phyloP scores from a whole-genome alignment of 768 basidiomycete species.

The Leucocoprinus leucothites region DNA sequence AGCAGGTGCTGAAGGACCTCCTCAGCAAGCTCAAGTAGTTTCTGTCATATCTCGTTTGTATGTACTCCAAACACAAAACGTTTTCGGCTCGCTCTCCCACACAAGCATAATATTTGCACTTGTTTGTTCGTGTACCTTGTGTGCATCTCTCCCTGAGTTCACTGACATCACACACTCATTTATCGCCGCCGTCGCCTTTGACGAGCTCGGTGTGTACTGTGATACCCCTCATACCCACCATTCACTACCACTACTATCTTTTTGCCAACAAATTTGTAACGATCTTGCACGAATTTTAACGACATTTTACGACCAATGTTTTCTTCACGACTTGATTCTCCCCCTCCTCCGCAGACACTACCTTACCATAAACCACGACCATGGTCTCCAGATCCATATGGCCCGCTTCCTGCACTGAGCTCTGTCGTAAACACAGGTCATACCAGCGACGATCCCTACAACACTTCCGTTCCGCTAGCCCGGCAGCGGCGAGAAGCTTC shows the following conservation, averaged over 20 bases:
- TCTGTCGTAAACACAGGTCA: constrained; percentile 3
- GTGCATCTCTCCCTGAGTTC: background rate
- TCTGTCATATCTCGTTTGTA: background rate
- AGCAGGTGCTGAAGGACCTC: constrained; percentile 28
- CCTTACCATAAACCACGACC: constrained; percentile 30
- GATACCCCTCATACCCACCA: background rate
- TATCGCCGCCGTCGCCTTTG: constrained; percentile 3
- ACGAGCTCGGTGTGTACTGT: constrained; percentile 4
- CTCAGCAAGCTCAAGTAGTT: constrained; percentile 21
- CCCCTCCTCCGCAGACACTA: constrained; percentile 1
- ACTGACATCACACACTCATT: constrained; percentile 1
- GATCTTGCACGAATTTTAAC: constrained; percentile 9
- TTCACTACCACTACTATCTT: constrained; percentile 6
- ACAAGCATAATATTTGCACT: background rate
- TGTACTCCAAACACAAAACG: background rate
- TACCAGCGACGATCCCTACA: constrained; percentile 15
- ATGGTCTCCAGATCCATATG: constrained; percentile 62
- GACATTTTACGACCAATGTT: constrained; percentile 6
- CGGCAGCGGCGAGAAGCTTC: constrained; percentile 44
- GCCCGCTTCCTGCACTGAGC: constrained; percentile 32
- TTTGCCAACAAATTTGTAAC: constrained; percentile 1
- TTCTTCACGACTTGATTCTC: constrained; percentile 6
- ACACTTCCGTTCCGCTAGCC: constrained; percentile 18
- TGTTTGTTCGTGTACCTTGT: background rate
- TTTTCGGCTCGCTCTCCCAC: constrained; percentile 6